Base-by-base conservation (phyloP, 495 filamentous ascomycete genomes). In the Hyphodiscus hymeniophilus region DNA sequence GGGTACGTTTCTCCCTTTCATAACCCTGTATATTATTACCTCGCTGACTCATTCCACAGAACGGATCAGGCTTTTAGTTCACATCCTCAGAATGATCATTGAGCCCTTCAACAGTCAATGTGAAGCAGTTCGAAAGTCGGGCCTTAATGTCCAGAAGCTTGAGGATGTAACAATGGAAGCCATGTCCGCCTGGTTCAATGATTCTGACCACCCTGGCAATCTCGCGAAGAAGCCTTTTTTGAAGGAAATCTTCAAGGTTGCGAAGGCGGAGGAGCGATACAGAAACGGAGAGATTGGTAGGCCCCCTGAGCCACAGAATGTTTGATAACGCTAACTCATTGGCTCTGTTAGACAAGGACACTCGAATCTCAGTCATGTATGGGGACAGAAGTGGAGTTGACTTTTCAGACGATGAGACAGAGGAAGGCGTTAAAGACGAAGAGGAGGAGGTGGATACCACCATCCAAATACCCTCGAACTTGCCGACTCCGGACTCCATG, bases 231-330 rank as follows among this genome's bases (percentile, higher is more conserved):
- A 56, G 45, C 49, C 62, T 1, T 70, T 59, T 17, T 45, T 88
- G 16, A 77, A 79, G 48, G 81, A 85, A 58, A 76, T 87, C 4
- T 87, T 84, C 59, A 76, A 74, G 45, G 73, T 87, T 16, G 80
- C 83, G 17, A 68, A 69, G 42, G 63, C 67, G 54, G 80, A 88
- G 58, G 82, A 86, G 52, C 63, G 70, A 8, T 84, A 67, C 51
- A 63, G 70, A 35, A 70, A 75, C 38, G 73, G 74, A 13, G 73
- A 81, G 51, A 74, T 84, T 22, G 79, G 82, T 85, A 63, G 56
- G 77, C 48, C n/a, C n/a, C n/a, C n/a, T 33, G 7, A 33, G n/a
- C n/a, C n/a, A 7, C 7, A 32, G 24, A 15, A 18, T 50, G 12
- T 34, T 6, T 18, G 4, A 12, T 10, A 32, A 13, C 15, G 15